Conservation (phyloP, 2,329 filamentous ascomycete species). For the Clonostachys sp. region DNA sequence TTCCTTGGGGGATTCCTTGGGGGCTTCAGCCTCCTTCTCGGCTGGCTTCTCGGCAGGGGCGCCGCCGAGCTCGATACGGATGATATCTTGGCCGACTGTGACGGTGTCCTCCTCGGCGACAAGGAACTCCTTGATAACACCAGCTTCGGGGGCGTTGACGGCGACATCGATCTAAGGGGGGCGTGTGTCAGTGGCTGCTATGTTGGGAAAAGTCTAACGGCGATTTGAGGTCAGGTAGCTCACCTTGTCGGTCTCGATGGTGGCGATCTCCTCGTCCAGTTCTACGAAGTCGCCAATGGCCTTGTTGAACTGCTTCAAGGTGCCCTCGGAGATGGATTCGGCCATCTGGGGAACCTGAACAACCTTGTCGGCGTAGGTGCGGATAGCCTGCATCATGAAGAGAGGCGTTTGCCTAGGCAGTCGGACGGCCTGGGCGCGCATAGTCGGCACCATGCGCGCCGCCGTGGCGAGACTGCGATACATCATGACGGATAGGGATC, state of each 20-base stretch:
- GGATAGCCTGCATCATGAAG: constrained; percentile 49
- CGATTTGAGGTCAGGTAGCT: background rate
- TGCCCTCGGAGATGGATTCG: constrained; percentile 97
- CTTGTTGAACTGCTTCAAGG: constrained; percentile 92
- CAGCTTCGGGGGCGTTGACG: constrained; percentile 88
- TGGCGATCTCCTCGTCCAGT: constrained; percentile 95
- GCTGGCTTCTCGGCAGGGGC: constrained; percentile 24
- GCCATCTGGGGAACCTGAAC: constrained; percentile 98
- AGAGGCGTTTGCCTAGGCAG: constrained; percentile 23
- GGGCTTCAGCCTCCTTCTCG: constrained; percentile 26
- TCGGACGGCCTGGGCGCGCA: constrained; percentile 23
- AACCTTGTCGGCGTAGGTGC: constrained; percentile 70
- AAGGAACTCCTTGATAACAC: constrained; percentile 86
- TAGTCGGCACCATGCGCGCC: constrained; percentile 33
- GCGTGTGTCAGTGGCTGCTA: constrained; percentile 11
- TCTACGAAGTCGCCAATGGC: constrained; percentile 90
- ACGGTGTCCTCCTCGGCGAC: constrained; percentile 95
- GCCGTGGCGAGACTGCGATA: constrained; percentile 36
- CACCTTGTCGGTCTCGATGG: constrained; percentile 98
- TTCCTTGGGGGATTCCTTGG: constrained; percentile 19
- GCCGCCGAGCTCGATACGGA: constrained; percentile 78
- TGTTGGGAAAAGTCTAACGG: no score
- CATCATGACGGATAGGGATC: constrained; percentile 25
- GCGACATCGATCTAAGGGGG: constrained; percentile 75
- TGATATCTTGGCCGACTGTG: constrained; percentile 85